phyloP scores from a whole-genome alignment of 805 yeast species.

The Priceomyces melissophilus region DNA sequence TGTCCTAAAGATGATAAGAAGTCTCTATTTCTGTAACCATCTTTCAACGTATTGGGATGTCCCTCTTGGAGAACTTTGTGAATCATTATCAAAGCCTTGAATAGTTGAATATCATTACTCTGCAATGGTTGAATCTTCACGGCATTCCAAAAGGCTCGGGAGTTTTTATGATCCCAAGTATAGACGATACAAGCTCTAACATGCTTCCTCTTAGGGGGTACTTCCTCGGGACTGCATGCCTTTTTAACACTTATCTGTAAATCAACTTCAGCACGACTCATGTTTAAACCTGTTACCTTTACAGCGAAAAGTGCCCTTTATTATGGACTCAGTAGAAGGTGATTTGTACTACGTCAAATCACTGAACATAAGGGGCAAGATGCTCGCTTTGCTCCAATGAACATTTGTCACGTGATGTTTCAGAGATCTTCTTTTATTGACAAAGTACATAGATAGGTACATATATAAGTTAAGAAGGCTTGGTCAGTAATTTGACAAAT shows the following conservation, averaged over 20 bases:
- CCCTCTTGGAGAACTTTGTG: conserved; percentile 98
- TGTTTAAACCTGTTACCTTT: conserved; percentile 7
- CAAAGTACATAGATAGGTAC: no score
- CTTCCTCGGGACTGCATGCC: conserved; percentile 82
- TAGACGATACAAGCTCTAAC: conserved; percentile 93
- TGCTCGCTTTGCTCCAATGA: no score
- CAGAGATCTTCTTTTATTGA: no score
- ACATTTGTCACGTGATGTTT: no score
- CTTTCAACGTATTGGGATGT: conserved; percentile 79
- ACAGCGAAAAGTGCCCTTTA: no score
- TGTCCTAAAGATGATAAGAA: conserved; percentile 76
- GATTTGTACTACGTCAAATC: no score
- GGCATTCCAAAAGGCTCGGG: conserved; percentile 81
- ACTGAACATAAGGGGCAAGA: no score
- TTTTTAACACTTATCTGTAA: conserved; percentile 61
- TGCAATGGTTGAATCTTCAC: conserved; percentile 77
- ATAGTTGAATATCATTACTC: conserved; percentile 76
- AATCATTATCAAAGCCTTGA: conserved; percentile 78
- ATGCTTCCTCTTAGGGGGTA: conserved; percentile 94
- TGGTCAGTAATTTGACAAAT: no score
- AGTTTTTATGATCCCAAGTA: conserved; percentile 92
- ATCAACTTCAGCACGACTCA: conserved; percentile 47
- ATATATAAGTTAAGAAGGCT: no score
- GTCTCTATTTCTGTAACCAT: conserved; percentile 72
- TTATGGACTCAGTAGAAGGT: no score